Evolutionary conservation across 371 early-diverging fungal species (phyloP).

Genomic region (Rhizopus microsporus): DNA sequence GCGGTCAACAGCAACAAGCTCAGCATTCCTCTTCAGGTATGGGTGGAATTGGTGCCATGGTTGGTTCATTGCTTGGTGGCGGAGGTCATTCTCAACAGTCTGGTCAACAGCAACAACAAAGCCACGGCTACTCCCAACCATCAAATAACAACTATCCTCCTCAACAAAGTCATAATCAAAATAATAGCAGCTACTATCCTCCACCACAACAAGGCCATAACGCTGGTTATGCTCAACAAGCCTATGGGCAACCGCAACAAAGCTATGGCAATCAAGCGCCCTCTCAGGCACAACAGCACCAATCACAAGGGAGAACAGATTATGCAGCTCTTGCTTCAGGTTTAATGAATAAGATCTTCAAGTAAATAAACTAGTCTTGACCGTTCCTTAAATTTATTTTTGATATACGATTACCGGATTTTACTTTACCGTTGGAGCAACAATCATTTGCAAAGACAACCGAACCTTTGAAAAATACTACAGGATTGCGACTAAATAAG

Average conservation of each 20-base stretch:
- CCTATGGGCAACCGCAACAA: neutral
- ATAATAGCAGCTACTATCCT: slow-evolving; percentile 1
- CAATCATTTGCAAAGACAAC: too few species aligned
- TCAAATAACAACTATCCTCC: neutral
- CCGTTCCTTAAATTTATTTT: too few species aligned
- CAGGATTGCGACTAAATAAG: too few species aligned
- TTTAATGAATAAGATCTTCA: slow-evolving; percentile 19
- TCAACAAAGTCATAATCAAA: neutral
- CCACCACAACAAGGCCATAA: neutral
- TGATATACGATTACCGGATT: too few species aligned
- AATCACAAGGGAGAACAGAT: slow-evolving; percentile 8
- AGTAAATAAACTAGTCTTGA: slow-evolving; percentile 3
- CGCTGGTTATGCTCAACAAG: neutral
- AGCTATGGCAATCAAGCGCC: slow-evolving; percentile 6
- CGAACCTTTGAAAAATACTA: too few species aligned
- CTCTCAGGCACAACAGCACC: slow-evolving; percentile 16
- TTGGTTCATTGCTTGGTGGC: slow-evolving; percentile 31
- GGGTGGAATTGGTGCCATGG: slow-evolving; percentile 34
- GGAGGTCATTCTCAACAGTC: slow-evolving; percentile 16
- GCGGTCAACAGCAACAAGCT: slow-evolving; percentile 15
- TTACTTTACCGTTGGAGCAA: too few species aligned
- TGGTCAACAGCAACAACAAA: slow-evolving; percentile 20
- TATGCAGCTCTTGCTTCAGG: slow-evolving; percentile 17
- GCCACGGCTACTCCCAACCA: slow-evolving; percentile 3
- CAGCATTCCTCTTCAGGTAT: slow-evolving; percentile 10